Evolutionary conservation across 208 protist species (phyloP).

Genomic region (Acanthamoeba royreba): DNA sequence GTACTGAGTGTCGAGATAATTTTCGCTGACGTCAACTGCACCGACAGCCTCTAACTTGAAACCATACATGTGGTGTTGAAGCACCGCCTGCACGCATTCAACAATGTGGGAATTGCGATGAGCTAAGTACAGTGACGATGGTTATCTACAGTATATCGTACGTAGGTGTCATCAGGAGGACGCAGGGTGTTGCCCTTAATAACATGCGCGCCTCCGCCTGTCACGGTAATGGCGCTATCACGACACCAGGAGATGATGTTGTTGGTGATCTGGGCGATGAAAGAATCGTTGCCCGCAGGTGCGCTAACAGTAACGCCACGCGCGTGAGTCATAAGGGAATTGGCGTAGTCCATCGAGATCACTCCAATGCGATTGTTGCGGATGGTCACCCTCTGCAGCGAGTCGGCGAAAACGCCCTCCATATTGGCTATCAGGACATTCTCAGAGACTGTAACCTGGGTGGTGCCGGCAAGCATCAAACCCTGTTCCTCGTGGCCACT

Average conservation of each 20-base stretch:
- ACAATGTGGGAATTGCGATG: too few species aligned
- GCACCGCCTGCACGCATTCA: too few species aligned
- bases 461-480: background rate
- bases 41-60: too few species aligned
- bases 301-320: background rate
- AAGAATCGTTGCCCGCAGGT: background rate
- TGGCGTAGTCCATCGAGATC: background rate
- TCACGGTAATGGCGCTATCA: background rate
- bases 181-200: background rate
- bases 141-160: too few species aligned
- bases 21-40: too few species aligned
- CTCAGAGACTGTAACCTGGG: background rate
- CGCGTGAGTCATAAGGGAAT: background rate
- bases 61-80: too few species aligned
- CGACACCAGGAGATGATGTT: background rate
- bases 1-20: too few species aligned
- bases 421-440: background rate
- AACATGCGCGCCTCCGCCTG: background rate
- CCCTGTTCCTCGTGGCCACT: background rate
- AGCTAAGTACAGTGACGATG: too few species aligned
- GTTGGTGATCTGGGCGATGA: background rate
- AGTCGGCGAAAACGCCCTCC: background rate
- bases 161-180: background rate
- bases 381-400: background rate
- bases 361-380: background rate